Conservation (phyloP, 75 land plant genomes). For the Sequoiadendron giganteum region DNA sequence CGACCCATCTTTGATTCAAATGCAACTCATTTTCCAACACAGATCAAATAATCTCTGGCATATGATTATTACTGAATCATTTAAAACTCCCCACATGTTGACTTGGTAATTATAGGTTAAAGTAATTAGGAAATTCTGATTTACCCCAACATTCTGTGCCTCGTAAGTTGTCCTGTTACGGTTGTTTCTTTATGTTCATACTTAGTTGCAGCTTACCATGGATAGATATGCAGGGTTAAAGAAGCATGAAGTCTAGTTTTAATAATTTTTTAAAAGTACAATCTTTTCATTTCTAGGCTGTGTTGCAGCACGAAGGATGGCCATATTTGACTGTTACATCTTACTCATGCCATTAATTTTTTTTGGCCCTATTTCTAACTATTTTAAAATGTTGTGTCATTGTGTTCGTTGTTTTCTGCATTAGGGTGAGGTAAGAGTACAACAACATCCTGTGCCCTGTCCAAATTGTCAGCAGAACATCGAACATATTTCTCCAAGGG, state of each 20-base stretch:
- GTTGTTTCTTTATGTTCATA: neutral
- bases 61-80: neutral
- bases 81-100: neutral
- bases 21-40: too few relatives aligned
- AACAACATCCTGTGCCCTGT: neutral
- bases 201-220: neutral
- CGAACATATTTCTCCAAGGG: neutral
- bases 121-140: neutral
- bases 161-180: neutral
- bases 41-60: neutral
- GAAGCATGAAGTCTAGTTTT: neutral
- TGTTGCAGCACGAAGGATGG: neutral
- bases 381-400: neutral
- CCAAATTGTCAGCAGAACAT: neutral
- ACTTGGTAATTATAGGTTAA: neutral
- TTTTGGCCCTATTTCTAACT: neutral
- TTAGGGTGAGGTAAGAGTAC: neutral
- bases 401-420: neutral
- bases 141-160: neutral
- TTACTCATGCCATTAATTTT: too few relatives aligned
- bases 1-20: too few relatives aligned
- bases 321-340: neutral
- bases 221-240: neutral
- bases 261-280: too few relatives aligned
- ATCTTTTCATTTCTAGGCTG: neutral